Evolutionary conservation across 306 rosid genomes (phyloP).

Genomic region (Ceratonia siliqua): DNA sequence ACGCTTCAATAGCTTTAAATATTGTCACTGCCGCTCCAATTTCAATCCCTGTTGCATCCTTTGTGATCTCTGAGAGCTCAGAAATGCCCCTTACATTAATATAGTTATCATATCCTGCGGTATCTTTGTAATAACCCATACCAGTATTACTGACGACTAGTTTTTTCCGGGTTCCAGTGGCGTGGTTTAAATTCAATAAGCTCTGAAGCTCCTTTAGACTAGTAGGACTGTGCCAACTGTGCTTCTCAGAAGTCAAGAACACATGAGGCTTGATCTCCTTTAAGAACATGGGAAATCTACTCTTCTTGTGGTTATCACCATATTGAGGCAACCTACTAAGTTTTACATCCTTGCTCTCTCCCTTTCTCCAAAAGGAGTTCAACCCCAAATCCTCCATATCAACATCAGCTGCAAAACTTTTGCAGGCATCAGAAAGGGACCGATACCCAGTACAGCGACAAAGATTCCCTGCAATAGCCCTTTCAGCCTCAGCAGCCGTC

Average conservation of each 20-base stretch:
- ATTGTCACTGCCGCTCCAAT: conserved; percentile 75
- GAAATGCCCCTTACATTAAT: conserved; percentile 56
- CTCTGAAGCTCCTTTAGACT: conserved; percentile 55
- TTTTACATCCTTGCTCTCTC: conserved; percentile 48
- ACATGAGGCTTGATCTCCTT: conserved; percentile 42
- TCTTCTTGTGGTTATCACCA: conserved; percentile 22
- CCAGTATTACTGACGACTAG: conserved; percentile 70
- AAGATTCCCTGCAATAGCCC: conserved; percentile 76
- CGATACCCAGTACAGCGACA: conserved; percentile 93
- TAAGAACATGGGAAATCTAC: conserved; percentile 62
- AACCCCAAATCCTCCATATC: conserved; percentile 91
- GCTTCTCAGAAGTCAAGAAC: conserved; percentile 45
- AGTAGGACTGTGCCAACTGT: conserved; percentile 59
- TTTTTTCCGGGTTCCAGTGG: conserved; percentile 37
- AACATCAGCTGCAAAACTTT: conserved; percentile 79
- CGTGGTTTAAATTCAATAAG: conserved; percentile 37
- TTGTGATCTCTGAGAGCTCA: conserved; percentile 57
- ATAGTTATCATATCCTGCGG: conserved; percentile 47
- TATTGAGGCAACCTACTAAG: conserved; percentile 50
- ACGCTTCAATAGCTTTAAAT: conserved; percentile 60
- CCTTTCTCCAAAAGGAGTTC: conserved; percentile 77
- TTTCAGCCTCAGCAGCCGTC: conserved; percentile 65
- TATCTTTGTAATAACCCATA: conserved; percentile 77
- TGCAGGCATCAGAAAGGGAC: conserved; percentile 88
- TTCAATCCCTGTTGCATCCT: conserved; percentile 56